Percentiles rank a stretch among this genome's conserved stretches.
phyloP scores from a whole-genome alignment of 371 early-diverging fungal genomes.

The Circinella umbellata region DNA sequence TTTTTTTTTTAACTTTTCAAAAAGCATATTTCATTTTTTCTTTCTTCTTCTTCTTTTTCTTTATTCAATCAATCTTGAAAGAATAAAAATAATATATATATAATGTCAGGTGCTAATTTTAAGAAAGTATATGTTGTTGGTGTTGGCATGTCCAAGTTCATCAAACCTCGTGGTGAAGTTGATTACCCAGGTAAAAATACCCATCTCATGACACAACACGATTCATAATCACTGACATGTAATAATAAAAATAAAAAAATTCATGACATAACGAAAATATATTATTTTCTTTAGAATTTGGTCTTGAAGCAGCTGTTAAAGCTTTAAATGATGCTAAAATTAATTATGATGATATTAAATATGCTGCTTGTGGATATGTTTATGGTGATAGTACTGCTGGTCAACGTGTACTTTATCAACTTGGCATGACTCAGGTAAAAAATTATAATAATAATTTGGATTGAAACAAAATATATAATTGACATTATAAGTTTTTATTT shows the following conservation, averaged over 20 bases:
- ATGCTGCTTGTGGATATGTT: slow-evolving; percentile 65
- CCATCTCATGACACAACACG: neutral
- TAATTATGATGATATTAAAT: slow-evolving; percentile 71
- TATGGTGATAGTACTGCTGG: slow-evolving; percentile 79
- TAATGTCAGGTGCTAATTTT: neutral
- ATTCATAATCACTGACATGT: neutral
- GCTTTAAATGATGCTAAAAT: slow-evolving; percentile 75
- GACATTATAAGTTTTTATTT: too few species aligned
- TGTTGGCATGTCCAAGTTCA: slow-evolving; percentile 74
- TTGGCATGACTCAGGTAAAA: slow-evolving; percentile 64
- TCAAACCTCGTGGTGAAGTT: slow-evolving; percentile 64
- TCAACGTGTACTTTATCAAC: slow-evolving; percentile 75
- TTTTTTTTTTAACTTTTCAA: slow-evolving; percentile 1
- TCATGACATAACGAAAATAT: neutral
- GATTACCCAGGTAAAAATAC: slow-evolving; percentile 58
- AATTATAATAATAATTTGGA: too few species aligned
- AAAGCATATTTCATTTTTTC: neutral
- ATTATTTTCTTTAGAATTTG: slow-evolving; percentile 57
- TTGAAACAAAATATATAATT: too few species aligned
- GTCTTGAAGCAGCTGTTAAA: slow-evolving; percentile 74
- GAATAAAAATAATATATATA: neutral
- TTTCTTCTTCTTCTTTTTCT: neutral
- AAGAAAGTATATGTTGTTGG: slow-evolving; percentile 58
- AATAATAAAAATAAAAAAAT: too few species aligned
- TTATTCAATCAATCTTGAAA: neutral